Evolutionary conservation across 2,329 filamentous ascomycete species (phyloP).

Genomic region (Leptodontidium sp.): DNA sequence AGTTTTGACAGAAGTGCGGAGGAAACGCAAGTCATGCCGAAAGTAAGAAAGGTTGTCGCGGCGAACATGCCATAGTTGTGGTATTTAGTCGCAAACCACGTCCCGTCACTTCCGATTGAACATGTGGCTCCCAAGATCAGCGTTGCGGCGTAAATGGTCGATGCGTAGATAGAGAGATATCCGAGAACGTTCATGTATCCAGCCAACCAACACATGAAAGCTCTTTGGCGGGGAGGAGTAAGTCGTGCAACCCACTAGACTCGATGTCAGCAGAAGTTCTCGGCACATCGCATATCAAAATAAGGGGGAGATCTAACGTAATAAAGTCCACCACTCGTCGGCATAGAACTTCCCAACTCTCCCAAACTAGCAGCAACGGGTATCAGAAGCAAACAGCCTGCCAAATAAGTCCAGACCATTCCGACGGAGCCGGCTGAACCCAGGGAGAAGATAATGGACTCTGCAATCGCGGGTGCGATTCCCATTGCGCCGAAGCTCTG

Average conservation of each 20-base stretch:
- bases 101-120: slow-evolving; percentile 40
- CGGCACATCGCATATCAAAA: not conserved
- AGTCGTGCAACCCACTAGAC: slow-evolving; percentile 46
- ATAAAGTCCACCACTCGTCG: slow-evolving; percentile 46
- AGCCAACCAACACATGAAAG: slow-evolving; percentile 48
- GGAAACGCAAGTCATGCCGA: slow-evolving; percentile 46
- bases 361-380: slow-evolving; percentile 45
- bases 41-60: slow-evolving; percentile 44
- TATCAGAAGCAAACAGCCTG: slow-evolving; percentile 44
- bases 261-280: slow-evolving; percentile 20
- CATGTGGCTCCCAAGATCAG: slow-evolving; percentile 44
- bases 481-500: slow-evolving; percentile 48
- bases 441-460: slow-evolving; percentile 45
- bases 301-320: slow-evolving; percentile 36
- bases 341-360: slow-evolving; percentile 46
- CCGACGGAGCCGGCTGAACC: slow-evolving; percentile 44
- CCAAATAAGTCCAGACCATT: slow-evolving; percentile 46
- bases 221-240: slow-evolving; percentile 42
- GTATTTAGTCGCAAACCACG: slow-evolving; percentile 43
- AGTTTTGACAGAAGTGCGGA: slow-evolving; percentile 42
- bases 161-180: slow-evolving; percentile 47
- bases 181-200: slow-evolving; percentile 48
- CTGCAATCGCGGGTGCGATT: slow-evolving; percentile 46
- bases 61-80: slow-evolving; percentile 46
- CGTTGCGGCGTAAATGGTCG: slow-evolving; percentile 47